Conservation (phyloP, 805 yeast species). For the Hanseniaspora valbyensis region DNA sequence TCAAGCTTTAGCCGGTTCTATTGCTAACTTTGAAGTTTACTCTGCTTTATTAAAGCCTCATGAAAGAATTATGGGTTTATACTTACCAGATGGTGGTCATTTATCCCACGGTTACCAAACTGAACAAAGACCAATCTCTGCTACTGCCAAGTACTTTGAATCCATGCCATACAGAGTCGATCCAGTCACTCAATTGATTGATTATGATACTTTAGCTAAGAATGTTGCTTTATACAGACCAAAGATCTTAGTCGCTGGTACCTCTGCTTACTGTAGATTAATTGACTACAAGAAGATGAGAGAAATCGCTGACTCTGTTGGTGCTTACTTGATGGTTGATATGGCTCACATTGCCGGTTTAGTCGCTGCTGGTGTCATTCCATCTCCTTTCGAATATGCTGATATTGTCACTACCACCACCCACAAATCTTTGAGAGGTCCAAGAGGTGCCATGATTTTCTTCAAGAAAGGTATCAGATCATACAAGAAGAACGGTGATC, state of each 20-base stretch:
- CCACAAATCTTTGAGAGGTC: conserved; percentile 97
- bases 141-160: conserved; percentile 91
- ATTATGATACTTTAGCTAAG: conserved; percentile 87
- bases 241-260: conserved; percentile 92
- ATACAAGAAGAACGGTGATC: conserved; percentile 84
- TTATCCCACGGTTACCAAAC: conserved; percentile 98
- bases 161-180: conserved; percentile 97
- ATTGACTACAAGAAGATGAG: conserved; percentile 96
- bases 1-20: conserved; percentile 92
- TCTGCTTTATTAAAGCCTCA: conserved; percentile 91
- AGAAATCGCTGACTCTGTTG: conserved; percentile 91
- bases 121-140: conserved; percentile 82
- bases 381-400: conserved; percentile 92
- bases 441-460: conserved; percentile 99
- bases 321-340: conserved; percentile 90
- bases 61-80: conserved; percentile 96
- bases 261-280: conserved; percentile 93
- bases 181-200: conserved; percentile 85
- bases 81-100: conserved; percentile 98
- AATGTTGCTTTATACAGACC: conserved; percentile 90
- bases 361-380: conserved; percentile 89
- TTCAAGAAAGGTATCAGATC: conserved; percentile 92
- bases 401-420: conserved; percentile 98
- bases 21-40: conserved; percentile 94
- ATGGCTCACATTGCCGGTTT: conserved; percentile 99